These are phyloP conservation scores for Lasiodiplodia citricola DNA, from an alignment of 2,329 filamentous ascomycete species.

Conservation along the genomic window DNA sequence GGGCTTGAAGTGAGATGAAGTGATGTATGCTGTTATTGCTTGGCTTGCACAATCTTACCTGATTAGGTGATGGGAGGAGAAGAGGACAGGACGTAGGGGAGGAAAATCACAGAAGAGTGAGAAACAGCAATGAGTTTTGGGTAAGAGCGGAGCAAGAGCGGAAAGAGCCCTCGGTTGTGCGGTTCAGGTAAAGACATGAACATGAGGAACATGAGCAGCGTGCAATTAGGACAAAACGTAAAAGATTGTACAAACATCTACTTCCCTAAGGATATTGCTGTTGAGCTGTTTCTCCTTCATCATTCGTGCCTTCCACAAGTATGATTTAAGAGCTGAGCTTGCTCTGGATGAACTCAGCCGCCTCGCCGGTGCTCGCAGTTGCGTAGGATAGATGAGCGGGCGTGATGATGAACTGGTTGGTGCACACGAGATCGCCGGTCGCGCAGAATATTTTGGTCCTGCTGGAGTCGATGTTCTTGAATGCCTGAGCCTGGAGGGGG, in stretches of 20 bases:
- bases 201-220: neutral
- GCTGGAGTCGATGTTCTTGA: neutral
- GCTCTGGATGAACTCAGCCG: neutral
- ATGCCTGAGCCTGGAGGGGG: slow-evolving; percentile 39
- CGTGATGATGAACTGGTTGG: slow-evolving; percentile 14
- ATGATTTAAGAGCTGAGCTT: neutral
- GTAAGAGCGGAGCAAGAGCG: neutral
- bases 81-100: neutral
- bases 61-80: too few relatives aligned
- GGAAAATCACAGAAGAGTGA: neutral
- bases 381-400: slow-evolving; percentile 11
- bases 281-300: neutral
- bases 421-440: slow-evolving; percentile 14
- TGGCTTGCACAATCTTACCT: too few relatives aligned
- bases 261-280: neutral
- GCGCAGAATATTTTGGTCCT: slow-evolving; percentile 20
- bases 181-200: neutral
- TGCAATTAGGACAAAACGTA: neutral
- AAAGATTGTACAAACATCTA: neutral
- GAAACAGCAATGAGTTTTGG: too few relatives aligned
- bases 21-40: too few relatives aligned
- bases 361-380: neutral
- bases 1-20: neutral
- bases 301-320: neutral
- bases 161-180: neutral